These are phyloP conservation scores for Melaleuca alternifolia DNA, from an alignment of 345 rosid species.

Conservation along the genomic window DNA sequence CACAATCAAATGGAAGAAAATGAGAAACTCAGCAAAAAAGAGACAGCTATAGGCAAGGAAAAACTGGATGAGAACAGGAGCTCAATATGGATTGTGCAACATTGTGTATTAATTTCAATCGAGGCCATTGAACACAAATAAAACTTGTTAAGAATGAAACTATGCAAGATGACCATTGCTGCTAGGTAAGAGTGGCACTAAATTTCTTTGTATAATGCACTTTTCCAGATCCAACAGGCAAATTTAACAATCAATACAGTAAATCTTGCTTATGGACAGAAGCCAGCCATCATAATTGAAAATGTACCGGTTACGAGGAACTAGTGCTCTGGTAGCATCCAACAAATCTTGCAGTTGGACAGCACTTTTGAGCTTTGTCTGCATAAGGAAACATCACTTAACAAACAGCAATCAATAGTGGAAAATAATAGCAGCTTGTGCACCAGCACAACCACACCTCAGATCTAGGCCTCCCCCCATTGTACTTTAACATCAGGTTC, in stretches of 20 bases:
- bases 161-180: neutral
- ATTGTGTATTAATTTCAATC: neutral
- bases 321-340: conserved; percentile 94
- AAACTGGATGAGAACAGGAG: neutral
- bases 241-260: neutral
- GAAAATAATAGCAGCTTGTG: conserved; percentile 5
- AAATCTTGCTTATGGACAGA: neutral
- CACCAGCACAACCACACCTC: conserved; percentile 32
- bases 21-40: neutral
- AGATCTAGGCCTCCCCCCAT: conserved; percentile 88
- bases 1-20: neutral
- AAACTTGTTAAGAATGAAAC: neutral
- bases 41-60: neutral
- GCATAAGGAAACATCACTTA: conserved; percentile 9
- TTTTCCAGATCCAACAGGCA: neutral
- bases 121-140: neutral
- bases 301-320: conserved; percentile 82
- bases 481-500: conserved; percentile 90
- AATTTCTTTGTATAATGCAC: neutral
- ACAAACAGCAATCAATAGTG: neutral
- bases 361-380: conserved; percentile 99
- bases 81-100: neutral
- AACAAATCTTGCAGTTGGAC: conserved; percentile 94
- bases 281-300: neutral
- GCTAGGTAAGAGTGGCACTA: neutral